Evolutionary conservation across 352 stramenopile genomes (phyloP), one percentile per base, ranked within the genome.

Genomic region (Pythium phragmitis): DNA sequence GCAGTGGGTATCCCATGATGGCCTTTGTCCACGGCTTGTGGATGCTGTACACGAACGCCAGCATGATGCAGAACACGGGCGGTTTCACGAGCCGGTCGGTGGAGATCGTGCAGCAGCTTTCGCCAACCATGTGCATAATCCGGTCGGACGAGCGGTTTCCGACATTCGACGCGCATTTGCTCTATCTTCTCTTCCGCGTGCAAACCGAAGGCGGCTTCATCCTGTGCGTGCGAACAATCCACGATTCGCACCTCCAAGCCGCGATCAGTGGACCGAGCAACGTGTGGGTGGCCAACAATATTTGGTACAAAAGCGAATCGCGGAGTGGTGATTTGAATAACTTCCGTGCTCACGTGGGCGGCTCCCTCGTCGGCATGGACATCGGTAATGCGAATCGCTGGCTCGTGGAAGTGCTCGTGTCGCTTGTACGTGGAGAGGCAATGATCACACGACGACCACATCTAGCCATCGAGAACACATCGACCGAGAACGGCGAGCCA

Each of bases 261-360:
- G 26, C 26, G 26, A 30, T 30, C 26, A 30, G 26, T 5, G 26
- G 26, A 30, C 26, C 26, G 26, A 30, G 26, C 26, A 30, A 30
- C 26, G 26, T 30, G 26, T 67, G 60, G 60, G 52, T 52, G 21
- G 39, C 52, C 16, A 47, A 60, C 23, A 57, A 42, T 5, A 36
- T 61, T 19, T 67, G 60, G 60, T 33, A 61, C n/a, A 51, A 45
- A 3, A 61, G 60, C 51, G 50, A 67, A 47, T 50, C 7, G 57
- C 56, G 16, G 34, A 57, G 46, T 23, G 7, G 9, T 55, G 45
- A 11, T 50, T 47, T 30, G 26, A 30, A 30, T 5, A 30, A 30
- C 26, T 30, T 30, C 26, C 26, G 26, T 30, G 26, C 26, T 3
- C 3, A 30, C 26, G 26, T 30, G 26, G 26, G 26, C 26, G 26